Percentiles rank a stretch among this genome's conserved stretches.
Conservation (phyloP, 352 stramenopile species). For the Stephanocyclus meneghinianus region DNA sequence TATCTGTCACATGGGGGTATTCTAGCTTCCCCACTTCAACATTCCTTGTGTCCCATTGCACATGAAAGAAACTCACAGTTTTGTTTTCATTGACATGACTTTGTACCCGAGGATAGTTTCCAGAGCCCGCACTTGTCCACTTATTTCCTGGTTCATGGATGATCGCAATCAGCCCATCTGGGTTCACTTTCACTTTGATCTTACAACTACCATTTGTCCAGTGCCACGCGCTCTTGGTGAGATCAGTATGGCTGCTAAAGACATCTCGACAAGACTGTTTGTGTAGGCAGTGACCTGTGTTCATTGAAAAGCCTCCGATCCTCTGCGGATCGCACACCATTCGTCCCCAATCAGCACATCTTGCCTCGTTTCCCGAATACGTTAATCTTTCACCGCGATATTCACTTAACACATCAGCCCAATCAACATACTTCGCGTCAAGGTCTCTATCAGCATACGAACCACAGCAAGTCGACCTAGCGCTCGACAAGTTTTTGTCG, state of each 20-base stretch:
- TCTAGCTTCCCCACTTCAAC: conserved; percentile 26
- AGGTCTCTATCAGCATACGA: conserved; percentile 10
- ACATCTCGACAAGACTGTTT: conserved; percentile 40
- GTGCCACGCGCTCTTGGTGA: conserved; percentile 25
- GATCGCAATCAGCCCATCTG: conserved; percentile 47
- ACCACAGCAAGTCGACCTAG: conserved; percentile 49
- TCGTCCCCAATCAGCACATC: conserved; percentile 25
- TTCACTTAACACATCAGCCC: conserved; percentile 35
- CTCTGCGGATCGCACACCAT: conserved; percentile 36
- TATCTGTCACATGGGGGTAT: conserved; percentile 47
- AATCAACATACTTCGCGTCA: background rate
- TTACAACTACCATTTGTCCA: conserved; percentile 47
- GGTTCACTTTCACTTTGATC: conserved; percentile 58
- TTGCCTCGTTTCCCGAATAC: conserved; percentile 5
- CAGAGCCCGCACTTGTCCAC: background rate
- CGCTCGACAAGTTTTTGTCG: conserved; percentile 44
- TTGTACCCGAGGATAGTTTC: conserved; percentile 19
- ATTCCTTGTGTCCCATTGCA: conserved; percentile 41
- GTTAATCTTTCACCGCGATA: conserved; percentile 32
- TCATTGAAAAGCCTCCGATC: conserved; percentile 23
- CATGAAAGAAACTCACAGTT: conserved; percentile 45
- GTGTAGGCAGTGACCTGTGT: conserved; percentile 36
- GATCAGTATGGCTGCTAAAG: background rate
- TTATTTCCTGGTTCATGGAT: conserved; percentile 27
- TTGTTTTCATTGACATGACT: conserved; percentile 42